Evolutionary conservation across 768 basidiomycete species (phyloP).

Genomic region (Agaricus subrufescens): DNA sequence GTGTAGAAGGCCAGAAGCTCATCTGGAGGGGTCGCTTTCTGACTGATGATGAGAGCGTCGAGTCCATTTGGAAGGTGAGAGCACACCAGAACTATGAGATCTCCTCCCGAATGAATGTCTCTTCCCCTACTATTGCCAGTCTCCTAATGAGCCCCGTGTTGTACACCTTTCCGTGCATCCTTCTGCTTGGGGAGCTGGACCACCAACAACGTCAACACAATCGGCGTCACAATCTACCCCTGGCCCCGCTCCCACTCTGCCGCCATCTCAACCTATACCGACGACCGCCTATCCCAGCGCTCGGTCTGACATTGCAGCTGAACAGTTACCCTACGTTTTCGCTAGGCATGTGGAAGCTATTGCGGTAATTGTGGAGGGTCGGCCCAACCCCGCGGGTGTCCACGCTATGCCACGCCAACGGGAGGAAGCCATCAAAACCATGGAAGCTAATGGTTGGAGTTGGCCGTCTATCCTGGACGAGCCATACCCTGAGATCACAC

Average conservation of each 20-base stretch:
- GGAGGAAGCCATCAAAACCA: constrained; percentile 24
- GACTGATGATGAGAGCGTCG: constrained; percentile 57
- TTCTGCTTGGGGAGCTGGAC: constrained; percentile 62
- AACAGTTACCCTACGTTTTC: constrained; percentile 30
- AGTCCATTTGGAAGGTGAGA: constrained; percentile 67
- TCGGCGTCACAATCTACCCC: constrained; percentile 9
- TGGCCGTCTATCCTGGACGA: constrained; percentile 50
- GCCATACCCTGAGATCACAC: constrained; percentile 34
- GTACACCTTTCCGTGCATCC: constrained; percentile 80
- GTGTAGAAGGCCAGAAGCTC: constrained; percentile 66
- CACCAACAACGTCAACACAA: constrained; percentile 31
- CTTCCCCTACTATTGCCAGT: constrained; percentile 29
- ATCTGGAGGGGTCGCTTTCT: constrained; percentile 73
- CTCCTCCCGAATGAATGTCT: not conserved
- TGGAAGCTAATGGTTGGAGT: constrained; percentile 37
- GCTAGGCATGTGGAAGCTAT: constrained; percentile 42
- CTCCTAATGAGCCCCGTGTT: constrained; percentile 49
- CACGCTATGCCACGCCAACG: constrained; percentile 15
- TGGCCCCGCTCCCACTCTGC: constrained; percentile 2
- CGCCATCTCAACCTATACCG: not conserved
- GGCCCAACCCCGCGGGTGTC: constrained; percentile 13
- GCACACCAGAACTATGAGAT: not conserved
- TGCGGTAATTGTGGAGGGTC: constrained; percentile 24
- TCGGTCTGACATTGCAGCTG: constrained; percentile 13
- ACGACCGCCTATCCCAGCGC: not conserved